phyloP scores from a whole-genome alignment of 305 asterid species.

The Ilex paraguariensis region DNA sequence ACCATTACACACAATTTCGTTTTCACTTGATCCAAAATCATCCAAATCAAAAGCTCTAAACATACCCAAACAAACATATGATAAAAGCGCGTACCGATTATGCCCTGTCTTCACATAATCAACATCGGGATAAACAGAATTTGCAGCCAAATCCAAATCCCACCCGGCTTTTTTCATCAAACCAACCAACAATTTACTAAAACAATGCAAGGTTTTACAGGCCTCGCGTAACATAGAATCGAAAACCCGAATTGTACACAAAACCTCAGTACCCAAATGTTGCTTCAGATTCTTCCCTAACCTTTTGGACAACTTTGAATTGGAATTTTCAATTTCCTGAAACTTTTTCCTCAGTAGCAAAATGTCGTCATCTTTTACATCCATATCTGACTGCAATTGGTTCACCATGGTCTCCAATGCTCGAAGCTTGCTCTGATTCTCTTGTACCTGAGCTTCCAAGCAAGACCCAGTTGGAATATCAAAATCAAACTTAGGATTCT shows the following conservation, averaged over 20 bases:
- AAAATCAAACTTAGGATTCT: slow-evolving; percentile 22
- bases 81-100: slow-evolving; percentile 56
- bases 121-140: slow-evolving; percentile 48
- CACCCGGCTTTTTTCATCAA: slow-evolving; percentile 75
- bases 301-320: slow-evolving; percentile 39
- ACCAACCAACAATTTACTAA: slow-evolving; percentile 62
- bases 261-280: slow-evolving; percentile 36
- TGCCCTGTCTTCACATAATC: slow-evolving; percentile 55
- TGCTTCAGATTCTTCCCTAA: slow-evolving; percentile 30
- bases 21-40: slow-evolving; percentile 43
- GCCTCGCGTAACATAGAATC: slow-evolving; percentile 78
- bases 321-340: slow-evolving; percentile 32
- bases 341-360: slow-evolving; percentile 49
- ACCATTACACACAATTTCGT: slow-evolving; percentile 26
- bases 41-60: slow-evolving; percentile 62
- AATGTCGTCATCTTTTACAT: slow-evolving; percentile 73
- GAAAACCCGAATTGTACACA: slow-evolving; percentile 67
- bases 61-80: slow-evolving; percentile 71
- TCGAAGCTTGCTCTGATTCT: slow-evolving; percentile 98
- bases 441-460: slow-evolving; percentile 85
- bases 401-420: slow-evolving; percentile 81
- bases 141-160: slow-evolving; percentile 79
- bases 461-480: slow-evolving; percentile 57
- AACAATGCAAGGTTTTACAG: slow-evolving; percentile 46
- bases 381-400: slow-evolving; percentile 66